Evolutionary conservation across 129 eudicot genomes (phyloP).

Genomic region (Helianthus annuus): DNA sequence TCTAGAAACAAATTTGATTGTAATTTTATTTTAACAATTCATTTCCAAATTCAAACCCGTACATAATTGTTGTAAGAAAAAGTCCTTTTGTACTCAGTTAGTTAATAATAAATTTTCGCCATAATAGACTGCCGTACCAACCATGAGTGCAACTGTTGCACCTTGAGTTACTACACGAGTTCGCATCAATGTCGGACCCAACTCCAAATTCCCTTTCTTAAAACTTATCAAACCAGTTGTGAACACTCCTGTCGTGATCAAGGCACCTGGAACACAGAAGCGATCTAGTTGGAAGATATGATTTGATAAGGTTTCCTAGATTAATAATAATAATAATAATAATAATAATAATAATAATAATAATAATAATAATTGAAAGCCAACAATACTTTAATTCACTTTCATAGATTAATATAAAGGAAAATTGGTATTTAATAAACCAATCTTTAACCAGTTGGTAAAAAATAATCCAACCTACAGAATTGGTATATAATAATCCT

Average conservation of each 20-base stretch:
- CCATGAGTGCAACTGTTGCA: slow-evolving; percentile 84
- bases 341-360: too few species aligned
- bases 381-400: too few species aligned
- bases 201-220: slow-evolving; percentile 64
- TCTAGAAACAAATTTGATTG: not conserved
- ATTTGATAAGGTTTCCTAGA: too few species aligned
- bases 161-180: slow-evolving; percentile 91
- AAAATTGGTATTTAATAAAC: too few species aligned
- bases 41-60: not conserved
- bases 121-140: slow-evolving; percentile 77
- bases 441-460: too few species aligned
- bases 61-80: not conserved
- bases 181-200: slow-evolving; percentile 78
- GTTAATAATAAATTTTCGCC: slow-evolving; percentile 47
- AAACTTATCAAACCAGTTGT: slow-evolving; percentile 44
- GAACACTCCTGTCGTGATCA: slow-evolving; percentile 4
- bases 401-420: too few species aligned
- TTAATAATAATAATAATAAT: too few species aligned
- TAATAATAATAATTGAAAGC: not conserved
- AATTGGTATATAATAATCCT: too few species aligned
- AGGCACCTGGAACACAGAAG: not conserved
- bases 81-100: not conserved
- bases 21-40: slow-evolving; percentile 13
- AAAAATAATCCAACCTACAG: too few species aligned
- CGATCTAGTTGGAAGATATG: too few species aligned